Conservation (phyloP, 2,329 filamentous ascomycete species). For the Monosporascus sp. region DNA sequence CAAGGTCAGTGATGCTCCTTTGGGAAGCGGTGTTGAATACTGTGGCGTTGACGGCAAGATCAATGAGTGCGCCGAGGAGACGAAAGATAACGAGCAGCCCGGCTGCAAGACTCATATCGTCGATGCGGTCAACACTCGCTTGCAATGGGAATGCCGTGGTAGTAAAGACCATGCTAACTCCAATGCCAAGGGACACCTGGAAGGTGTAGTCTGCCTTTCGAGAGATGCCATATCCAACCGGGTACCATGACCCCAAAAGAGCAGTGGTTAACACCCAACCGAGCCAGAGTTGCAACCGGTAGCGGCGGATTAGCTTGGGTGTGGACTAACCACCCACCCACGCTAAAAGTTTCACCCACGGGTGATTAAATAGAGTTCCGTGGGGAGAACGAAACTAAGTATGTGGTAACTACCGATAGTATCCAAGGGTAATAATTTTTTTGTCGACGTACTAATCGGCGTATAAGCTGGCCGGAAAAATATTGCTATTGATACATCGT, state of each 20-base stretch:
- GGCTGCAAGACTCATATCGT: background rate
- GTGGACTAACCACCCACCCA: no score
- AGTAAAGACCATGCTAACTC: constrained; percentile 4
- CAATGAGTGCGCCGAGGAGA: background rate
- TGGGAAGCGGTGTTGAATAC: background rate
- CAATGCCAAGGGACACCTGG: background rate
- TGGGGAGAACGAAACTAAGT: no score
- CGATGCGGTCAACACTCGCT: background rate
- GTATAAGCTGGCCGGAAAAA: no score
- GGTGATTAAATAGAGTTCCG: no score
- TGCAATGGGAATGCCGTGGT: background rate
- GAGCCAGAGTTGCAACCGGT: background rate
- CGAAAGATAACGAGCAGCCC: background rate
- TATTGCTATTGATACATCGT: no score
- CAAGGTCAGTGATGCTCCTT: background rate
- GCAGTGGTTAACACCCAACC: constrained; percentile 1
- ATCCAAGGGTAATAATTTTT: no score
- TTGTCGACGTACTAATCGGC: no score
- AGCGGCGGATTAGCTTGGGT: constrained; percentile 1
- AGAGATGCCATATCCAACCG: background rate
- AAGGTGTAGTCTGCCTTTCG: background rate
- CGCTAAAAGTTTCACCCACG: no score
- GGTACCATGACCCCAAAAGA: background rate
- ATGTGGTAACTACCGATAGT: no score
- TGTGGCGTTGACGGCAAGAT: background rate